Conservation (phyloP, 257 asterid species). For the Misopates orontium region DNA sequence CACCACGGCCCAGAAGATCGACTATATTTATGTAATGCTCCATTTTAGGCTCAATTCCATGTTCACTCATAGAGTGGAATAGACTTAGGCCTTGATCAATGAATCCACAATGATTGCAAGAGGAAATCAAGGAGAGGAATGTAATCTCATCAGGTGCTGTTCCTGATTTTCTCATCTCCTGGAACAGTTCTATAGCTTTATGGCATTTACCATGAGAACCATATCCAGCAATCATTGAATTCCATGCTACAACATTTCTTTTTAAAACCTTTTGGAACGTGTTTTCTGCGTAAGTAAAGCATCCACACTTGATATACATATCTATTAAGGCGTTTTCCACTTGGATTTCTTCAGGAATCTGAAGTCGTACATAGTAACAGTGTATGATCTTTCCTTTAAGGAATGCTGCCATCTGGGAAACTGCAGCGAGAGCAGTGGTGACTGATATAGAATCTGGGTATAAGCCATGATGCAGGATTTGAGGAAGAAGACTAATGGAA, state of each 20-base stretch:
- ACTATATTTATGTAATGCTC: slow-evolving; percentile 67
- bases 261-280: slow-evolving; percentile 45
- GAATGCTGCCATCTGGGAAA: slow-evolving; percentile 66
- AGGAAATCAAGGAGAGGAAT: slow-evolving; percentile 70
- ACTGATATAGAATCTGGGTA: slow-evolving; percentile 59
- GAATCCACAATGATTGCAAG: slow-evolving; percentile 85
- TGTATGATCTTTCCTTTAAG: slow-evolving; percentile 72
- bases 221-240: slow-evolving; percentile 75
- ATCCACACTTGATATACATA: slow-evolving; percentile 84
- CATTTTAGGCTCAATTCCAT: slow-evolving; percentile 56
- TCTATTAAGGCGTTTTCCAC: slow-evolving; percentile 64
- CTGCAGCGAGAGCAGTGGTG: slow-evolving; percentile 59
- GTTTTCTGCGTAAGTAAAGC: slow-evolving; percentile 51
- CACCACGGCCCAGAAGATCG: slow-evolving; percentile 78
- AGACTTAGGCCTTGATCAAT: slow-evolving; percentile 55
- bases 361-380: slow-evolving; percentile 50
- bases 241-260: slow-evolving; percentile 69
- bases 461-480: slow-evolving; percentile 51
- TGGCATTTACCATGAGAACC: slow-evolving; percentile 75
- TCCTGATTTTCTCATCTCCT: slow-evolving; percentile 58
- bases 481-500: slow-evolving; percentile 61
- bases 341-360: slow-evolving; percentile 50
- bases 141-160: slow-evolving; percentile 66
- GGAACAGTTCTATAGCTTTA: slow-evolving; percentile 56
- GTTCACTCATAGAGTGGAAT: slow-evolving; percentile 52